A percentile compares a stretch with the other conserved stretches of the same genome.
Conservation (phyloP, 495 filamentous ascomycete genomes). For the Stereocaulon alpinum region DNA sequence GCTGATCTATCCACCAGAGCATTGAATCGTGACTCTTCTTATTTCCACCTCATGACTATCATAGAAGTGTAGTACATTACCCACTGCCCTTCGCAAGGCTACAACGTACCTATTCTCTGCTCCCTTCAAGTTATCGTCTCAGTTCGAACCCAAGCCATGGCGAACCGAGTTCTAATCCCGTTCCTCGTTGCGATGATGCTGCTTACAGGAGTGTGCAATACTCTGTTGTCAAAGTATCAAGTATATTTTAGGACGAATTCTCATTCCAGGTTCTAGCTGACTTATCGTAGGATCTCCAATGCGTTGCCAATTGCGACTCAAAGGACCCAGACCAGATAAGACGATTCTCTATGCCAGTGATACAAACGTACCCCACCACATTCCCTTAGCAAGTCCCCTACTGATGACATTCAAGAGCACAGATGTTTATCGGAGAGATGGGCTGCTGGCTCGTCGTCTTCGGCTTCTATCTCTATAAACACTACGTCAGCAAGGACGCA, state of each 20-base stretch:
- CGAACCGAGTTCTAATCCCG: constrained; percentile 54
- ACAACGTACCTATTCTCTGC: neutral
- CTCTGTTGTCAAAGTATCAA: constrained; percentile 92
- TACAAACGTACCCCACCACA: constrained; percentile 55
- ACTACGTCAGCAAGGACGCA: constrained; percentile 37
- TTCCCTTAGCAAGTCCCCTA: neutral
- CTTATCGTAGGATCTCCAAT: constrained; percentile 74
- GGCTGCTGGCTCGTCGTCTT: constrained; percentile 84
- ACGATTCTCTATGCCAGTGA: constrained; percentile 86
- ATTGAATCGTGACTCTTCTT: neutral
- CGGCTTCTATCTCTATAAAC: constrained; percentile 49
- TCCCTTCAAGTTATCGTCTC: neutral
- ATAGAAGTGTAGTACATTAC: too few relatives aligned
- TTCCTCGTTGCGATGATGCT: constrained; percentile 91
- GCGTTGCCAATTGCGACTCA: constrained; percentile 78
- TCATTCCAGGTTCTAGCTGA: constrained; percentile 4
- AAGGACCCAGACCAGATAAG: constrained; percentile 54
- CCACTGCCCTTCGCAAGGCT: too few relatives aligned
- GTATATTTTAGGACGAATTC: constrained; percentile 32
- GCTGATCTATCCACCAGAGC: neutral
- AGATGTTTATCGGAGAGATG: constrained; percentile 92
- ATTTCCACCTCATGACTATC: neutral
- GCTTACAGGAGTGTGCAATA: constrained; percentile 87
- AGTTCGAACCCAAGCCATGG: constrained; percentile 33
- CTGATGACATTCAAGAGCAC: constrained; percentile 30